Evolutionary conservation across 257 asterid genomes (phyloP).

Genomic region (Leptodermis oblonga): DNA sequence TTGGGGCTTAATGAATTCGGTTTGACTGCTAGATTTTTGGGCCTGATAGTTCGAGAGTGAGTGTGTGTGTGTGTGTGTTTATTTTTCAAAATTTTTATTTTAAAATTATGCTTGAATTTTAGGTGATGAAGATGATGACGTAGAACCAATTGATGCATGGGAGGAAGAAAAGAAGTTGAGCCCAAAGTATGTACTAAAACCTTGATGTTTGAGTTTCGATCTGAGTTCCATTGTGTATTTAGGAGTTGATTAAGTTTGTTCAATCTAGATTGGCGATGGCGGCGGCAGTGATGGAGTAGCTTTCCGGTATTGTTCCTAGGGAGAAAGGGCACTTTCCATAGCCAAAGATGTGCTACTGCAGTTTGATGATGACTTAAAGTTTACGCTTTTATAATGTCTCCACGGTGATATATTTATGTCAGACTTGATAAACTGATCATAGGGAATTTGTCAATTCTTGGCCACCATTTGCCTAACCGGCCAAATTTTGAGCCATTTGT

Average conservation of each 20-base stretch:
- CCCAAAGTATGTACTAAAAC: conserved; percentile 47
- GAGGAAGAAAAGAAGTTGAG: conserved; percentile 82
- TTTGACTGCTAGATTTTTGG: no score
- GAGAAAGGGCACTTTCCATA: conserved; percentile 57
- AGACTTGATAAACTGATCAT: conserved; percentile 83
- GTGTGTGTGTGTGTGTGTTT: no score
- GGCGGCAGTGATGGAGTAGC: conserved; percentile 93
- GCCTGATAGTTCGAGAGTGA: no score
- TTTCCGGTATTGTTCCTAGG: conserved; percentile 70
- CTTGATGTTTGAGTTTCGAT: conserved; percentile 8
- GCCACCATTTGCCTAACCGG: no score
- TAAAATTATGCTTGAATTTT: conserved; percentile 24
- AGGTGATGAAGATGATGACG: conserved; percentile 49
- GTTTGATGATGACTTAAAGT: conserved; percentile 61
- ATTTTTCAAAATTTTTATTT: no score
- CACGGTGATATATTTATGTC: conserved; percentile 74
- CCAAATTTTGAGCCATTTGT: no score
- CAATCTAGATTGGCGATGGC: conserved; percentile 75
- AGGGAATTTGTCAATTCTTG: no score
- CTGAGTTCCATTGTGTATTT: neutral
- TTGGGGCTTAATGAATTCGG: no score
- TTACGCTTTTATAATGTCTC: conserved; percentile 80
- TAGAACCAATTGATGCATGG: conserved; percentile 83
- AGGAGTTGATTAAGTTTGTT: conserved; percentile 4
- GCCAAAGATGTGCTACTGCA: conserved; percentile 50